These are phyloP conservation scores for Solanum paucissectum DNA, from an alignment of 257 asterid species.

Conservation along the genomic window DNA sequence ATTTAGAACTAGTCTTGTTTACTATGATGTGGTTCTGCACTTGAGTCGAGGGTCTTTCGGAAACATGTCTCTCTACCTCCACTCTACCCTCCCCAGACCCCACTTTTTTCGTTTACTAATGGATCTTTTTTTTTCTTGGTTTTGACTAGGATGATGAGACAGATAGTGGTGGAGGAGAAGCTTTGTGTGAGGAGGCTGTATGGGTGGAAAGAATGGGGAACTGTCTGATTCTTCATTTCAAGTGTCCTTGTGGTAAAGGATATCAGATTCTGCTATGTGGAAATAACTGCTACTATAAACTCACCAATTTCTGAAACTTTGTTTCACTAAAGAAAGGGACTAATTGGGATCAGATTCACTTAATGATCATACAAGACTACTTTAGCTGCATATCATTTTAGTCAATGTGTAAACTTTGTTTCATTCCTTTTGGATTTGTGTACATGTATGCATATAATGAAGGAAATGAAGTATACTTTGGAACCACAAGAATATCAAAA, in stretches of 20 bases:
- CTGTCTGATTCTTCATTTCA: neutral
- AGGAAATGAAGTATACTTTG: no score
- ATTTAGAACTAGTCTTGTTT: neutral
- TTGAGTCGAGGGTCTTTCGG: neutral
- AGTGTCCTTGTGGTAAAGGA: neutral
- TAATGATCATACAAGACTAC: neutral
- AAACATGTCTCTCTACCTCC: neutral
- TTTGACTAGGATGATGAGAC: neutral
- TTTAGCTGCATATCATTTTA: neutral
- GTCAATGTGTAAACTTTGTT: neutral
- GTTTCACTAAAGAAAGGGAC: neutral
- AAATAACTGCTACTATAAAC: neutral
- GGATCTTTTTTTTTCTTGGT: fast-evolving
- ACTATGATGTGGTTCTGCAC: neutral
- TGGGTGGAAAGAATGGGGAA: neutral
- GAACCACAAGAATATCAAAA: neutral
- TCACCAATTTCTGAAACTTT: neutral
- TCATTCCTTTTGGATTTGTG: neutral
- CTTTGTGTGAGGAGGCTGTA: neutral
- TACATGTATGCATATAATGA: neutral
- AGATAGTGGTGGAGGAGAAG: neutral
- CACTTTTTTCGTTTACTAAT: neutral
- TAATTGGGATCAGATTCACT: neutral
- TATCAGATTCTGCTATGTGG: neutral
- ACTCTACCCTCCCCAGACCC: no score